Conservation (phyloP, 257 asterid species). For the Lycium ferocissimum region DNA sequence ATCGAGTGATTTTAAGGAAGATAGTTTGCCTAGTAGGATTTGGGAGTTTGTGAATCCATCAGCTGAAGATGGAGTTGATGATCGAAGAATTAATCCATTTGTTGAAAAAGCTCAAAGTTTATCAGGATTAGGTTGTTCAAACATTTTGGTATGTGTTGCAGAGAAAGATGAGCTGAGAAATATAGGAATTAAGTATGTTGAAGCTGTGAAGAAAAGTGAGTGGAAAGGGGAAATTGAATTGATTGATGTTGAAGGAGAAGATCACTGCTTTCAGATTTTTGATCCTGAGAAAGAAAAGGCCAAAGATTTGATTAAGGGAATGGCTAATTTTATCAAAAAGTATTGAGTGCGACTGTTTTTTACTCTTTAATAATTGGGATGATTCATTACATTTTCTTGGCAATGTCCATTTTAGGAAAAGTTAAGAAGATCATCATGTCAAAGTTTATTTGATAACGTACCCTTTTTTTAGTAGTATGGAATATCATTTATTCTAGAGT, state of each 20-base stretch:
- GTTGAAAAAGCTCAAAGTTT: constrained; percentile 29
- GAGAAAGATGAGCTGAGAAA: constrained; percentile 32
- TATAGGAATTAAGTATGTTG: constrained; percentile 26
- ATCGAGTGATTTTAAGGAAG: constrained; percentile 18
- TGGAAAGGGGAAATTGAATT: constrained; percentile 40
- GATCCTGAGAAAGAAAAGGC: constrained; percentile 29
- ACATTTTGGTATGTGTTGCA: constrained; percentile 26
- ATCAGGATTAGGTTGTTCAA: constrained; percentile 31
- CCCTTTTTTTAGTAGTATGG: not conserved
- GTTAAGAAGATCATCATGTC: not conserved
- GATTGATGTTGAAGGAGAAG: constrained; percentile 39
- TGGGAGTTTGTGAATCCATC: constrained; percentile 24
- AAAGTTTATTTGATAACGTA: not conserved
- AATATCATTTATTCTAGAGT: not conserved
- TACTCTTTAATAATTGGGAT: too few species aligned
- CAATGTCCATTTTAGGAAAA: not conserved
- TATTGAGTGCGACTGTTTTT: not conserved
- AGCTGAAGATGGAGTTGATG: constrained; percentile 29
- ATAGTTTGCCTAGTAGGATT: not conserved
- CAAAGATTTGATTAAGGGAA: constrained; percentile 1
- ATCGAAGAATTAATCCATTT: constrained; percentile 33
- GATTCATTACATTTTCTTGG: too few species aligned
- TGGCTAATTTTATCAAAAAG: constrained; percentile 26
- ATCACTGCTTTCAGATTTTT: constrained; percentile 36
- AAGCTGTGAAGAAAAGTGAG: constrained; percentile 34